Percentiles rank a stretch among this genome's conserved stretches.
Conservation (phyloP, 805 yeast genomes). For the Wickerhamomyces queroliae region DNA sequence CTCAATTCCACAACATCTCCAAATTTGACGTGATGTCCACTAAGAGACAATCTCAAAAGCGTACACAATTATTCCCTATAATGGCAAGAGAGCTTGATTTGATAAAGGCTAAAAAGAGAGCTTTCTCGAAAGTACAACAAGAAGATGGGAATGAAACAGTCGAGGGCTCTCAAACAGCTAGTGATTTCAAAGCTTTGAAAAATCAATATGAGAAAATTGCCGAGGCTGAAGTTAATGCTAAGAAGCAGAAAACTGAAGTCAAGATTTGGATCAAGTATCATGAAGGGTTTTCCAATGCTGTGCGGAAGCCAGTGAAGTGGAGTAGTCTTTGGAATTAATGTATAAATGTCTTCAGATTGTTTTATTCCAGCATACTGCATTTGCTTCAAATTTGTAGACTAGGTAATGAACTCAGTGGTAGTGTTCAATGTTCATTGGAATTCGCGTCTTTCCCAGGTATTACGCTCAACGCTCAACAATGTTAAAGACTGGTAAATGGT, state of each 20-base stretch:
- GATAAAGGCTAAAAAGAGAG: slow-evolving; percentile 27
- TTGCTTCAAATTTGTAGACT: no score
- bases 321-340: slow-evolving; percentile 44
- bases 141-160: slow-evolving; percentile 11
- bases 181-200: slow-evolving; percentile 35
- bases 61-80: slow-evolving; percentile 18
- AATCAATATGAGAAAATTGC: slow-evolving; percentile 32
- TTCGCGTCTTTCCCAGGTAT: no score
- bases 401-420: no score
- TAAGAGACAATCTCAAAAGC: slow-evolving; percentile 17
- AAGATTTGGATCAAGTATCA: slow-evolving; percentile 84
- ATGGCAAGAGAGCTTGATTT: slow-evolving; percentile 22
- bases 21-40: slow-evolving; percentile 12
- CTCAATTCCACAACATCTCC: slow-evolving; percentile 17
- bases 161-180: slow-evolving; percentile 14
- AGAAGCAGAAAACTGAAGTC: slow-evolving; percentile 22
- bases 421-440: no score
- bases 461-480: no score
- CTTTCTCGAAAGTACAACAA: slow-evolving; percentile 17
- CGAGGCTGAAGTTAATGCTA: slow-evolving; percentile 21
- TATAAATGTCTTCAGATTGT: no score
- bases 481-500: no score
- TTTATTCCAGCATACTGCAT: no score
- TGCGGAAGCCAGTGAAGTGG: slow-evolving; percentile 80
- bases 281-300: slow-evolving; percentile 92